Evolutionary conservation across 257 asterid genomes (phyloP).

Genomic region (Petrea volubilis): DNA sequence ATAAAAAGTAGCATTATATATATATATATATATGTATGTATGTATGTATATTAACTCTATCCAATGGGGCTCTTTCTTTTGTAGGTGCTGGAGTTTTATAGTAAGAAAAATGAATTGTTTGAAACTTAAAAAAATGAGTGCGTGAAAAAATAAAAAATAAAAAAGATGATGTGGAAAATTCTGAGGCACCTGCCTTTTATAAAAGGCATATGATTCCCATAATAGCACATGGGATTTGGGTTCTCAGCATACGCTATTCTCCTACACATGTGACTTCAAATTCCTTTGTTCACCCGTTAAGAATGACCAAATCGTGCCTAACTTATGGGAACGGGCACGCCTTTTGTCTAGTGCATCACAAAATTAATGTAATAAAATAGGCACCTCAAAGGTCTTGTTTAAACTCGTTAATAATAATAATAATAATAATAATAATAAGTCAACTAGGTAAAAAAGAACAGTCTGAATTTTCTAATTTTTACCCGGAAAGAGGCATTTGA

Average conservation of each 20-base stretch:
- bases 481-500: too few relatives aligned
- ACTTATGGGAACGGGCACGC: not conserved
- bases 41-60: too few relatives aligned
- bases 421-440: too few relatives aligned
- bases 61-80: too few relatives aligned
- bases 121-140: not conserved
- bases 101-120: not conserved
- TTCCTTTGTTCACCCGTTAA: conserved; percentile 3
- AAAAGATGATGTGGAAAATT: not conserved
- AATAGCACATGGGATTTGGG: not conserved
- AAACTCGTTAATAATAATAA: too few relatives aligned
- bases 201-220: not conserved
- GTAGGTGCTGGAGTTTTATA: not conserved
- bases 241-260: not conserved
- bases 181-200: not conserved
- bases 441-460: too few relatives aligned
- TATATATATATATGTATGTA: too few relatives aligned
- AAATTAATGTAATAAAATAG: not conserved
- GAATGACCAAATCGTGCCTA: conserved; percentile 10
- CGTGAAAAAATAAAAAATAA: not conserved
- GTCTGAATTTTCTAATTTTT: too few relatives aligned
- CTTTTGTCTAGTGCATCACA: not conserved
- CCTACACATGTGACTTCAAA: not conserved
- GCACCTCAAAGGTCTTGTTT: not conserved
- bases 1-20: too few relatives aligned